Percentiles rank a stretch among this genome's conserved stretches.
phyloP scores from a whole-genome alignment of 768 basidiomycete genomes.

The Tylopilus balloui region DNA sequence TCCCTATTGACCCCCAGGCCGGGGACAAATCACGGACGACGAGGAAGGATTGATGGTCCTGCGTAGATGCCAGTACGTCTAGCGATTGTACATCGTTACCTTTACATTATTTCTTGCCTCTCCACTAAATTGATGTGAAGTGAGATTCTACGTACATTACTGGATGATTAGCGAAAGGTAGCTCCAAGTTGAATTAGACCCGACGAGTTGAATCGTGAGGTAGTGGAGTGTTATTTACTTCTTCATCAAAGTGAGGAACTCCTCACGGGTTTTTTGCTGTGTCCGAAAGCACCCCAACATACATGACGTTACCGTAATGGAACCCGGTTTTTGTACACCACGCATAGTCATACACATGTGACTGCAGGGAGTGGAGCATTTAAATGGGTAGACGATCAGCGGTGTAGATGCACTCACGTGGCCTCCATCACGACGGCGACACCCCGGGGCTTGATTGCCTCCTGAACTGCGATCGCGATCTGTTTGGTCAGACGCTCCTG shows the following conservation, averaged over 20 bases:
- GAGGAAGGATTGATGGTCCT: slow-evolving; percentile 47
- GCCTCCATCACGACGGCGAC: slow-evolving; percentile 99
- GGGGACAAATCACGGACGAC: slow-evolving; percentile 50
- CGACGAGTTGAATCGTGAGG: slow-evolving; percentile 48
- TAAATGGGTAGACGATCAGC: slow-evolving; percentile 9
- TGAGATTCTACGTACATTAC: slow-evolving; percentile 20
- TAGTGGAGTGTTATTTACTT: slow-evolving; percentile 12
- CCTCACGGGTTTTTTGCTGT: slow-evolving; percentile 98
- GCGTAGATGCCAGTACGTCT: slow-evolving; percentile 4
- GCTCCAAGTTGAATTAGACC: slow-evolving; percentile 33
- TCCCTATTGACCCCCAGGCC: slow-evolving; percentile 60
- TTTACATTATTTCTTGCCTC: slow-evolving; percentile 18
- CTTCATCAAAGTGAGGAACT: slow-evolving; percentile 87
- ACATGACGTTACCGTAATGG: slow-evolving; percentile 91
- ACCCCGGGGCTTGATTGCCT: slow-evolving; percentile 95
- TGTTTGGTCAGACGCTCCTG: slow-evolving; percentile 98
- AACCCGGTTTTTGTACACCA: slow-evolving; percentile 97
- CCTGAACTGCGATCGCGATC: slow-evolving; percentile 96
- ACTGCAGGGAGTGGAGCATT: slow-evolving; percentile 37
- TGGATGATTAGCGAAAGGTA: slow-evolving; percentile 21
- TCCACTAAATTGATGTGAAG: slow-evolving; percentile 7
- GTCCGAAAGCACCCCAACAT: slow-evolving; percentile 98
- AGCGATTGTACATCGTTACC: slow-evolving; percentile 10
- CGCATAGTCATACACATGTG: slow-evolving; percentile 99
- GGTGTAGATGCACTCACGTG: slow-evolving; percentile 56